Conservation (phyloP, 495 filamentous ascomycete species). For the Penicillium canescens region DNA sequence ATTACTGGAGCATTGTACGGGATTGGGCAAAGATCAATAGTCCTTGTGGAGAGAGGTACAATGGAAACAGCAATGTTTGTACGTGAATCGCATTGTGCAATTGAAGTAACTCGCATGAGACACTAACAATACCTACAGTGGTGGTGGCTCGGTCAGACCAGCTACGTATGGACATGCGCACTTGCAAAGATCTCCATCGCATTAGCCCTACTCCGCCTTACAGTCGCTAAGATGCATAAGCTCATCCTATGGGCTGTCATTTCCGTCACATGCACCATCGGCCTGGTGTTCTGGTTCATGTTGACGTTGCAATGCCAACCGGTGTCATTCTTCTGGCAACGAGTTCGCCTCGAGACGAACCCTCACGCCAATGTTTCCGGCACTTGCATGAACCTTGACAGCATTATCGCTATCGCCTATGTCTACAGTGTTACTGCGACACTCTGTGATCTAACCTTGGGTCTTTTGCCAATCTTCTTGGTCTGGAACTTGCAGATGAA, state of each 20-base stretch:
- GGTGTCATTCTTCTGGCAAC: slow-evolving; percentile 41
- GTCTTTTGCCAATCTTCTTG: slow-evolving; percentile 35
- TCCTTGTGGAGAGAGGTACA: slow-evolving; percentile 14
- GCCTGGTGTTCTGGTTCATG: slow-evolving; percentile 40
- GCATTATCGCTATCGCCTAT: slow-evolving; percentile 36
- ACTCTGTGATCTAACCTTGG: slow-evolving; percentile 41
- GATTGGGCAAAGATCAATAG: slow-evolving; percentile 28
- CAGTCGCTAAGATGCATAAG: slow-evolving; percentile 24
- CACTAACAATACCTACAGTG: slow-evolving; percentile 27
- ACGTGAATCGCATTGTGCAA: background rate
- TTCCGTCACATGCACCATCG: slow-evolving; percentile 24
- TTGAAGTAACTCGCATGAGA: background rate
- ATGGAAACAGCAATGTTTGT: slow-evolving; percentile 44
- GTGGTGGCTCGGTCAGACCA: slow-evolving; percentile 44
- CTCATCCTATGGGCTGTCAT: slow-evolving; percentile 34
- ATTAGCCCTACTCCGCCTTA: slow-evolving; percentile 42
- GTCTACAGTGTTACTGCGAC: slow-evolving; percentile 44
- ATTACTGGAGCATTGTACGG: slow-evolving; percentile 39
- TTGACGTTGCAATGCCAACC: slow-evolving; percentile 44
- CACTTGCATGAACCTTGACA: slow-evolving; percentile 31
- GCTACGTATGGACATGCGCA: slow-evolving; percentile 34
- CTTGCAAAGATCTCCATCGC: slow-evolving; percentile 43
- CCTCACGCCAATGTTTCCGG: slow-evolving; percentile 19
- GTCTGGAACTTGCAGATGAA: slow-evolving; percentile 44
- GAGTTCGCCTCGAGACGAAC: slow-evolving; percentile 7